These are phyloP conservation scores for Lepiota subincarnata DNA, from an alignment of 768 basidiomycete species.

Conservation along the genomic window DNA sequence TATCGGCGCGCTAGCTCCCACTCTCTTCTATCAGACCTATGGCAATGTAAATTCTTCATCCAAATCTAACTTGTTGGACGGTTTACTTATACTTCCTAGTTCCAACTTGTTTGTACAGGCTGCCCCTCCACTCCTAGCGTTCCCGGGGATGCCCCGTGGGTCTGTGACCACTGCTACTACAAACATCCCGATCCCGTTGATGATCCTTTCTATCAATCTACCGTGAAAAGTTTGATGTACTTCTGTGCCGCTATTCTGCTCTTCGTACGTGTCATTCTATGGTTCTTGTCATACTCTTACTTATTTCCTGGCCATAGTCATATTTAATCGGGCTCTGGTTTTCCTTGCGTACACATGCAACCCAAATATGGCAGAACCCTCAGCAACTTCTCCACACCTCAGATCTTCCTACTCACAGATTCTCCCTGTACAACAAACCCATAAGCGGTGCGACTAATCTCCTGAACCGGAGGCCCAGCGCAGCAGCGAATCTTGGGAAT, in stretches of 20 bases:
- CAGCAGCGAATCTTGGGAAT: conserved; percentile 37
- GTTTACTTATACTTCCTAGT: conserved; percentile 42
- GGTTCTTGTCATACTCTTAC: background rate
- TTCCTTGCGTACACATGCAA: conserved; percentile 94
- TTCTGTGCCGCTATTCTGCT: conserved; percentile 88
- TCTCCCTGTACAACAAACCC: conserved; percentile 63
- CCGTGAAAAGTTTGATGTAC: conserved; percentile 94
- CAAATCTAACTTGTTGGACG: background rate
- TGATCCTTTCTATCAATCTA: conserved; percentile 96
- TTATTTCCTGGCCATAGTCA: conserved; percentile 49
- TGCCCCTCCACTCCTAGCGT: conserved; percentile 53
- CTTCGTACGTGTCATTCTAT: conserved; percentile 55
- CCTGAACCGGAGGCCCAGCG: conserved; percentile 17
- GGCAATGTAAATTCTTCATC: conserved; percentile 67
- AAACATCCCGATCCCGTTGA: conserved; percentile 88
- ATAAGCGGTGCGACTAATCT: conserved; percentile 12
- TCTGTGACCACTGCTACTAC: conserved; percentile 91
- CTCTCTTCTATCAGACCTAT: conserved; percentile 96
- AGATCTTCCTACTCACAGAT: conserved; percentile 55
- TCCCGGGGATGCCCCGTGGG: conserved; percentile 58
- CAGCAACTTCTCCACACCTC: conserved; percentile 70
- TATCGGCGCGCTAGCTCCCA: conserved; percentile 92
- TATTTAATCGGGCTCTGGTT: conserved; percentile 98
- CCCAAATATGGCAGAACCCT: conserved; percentile 99
- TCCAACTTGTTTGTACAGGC: conserved; percentile 80